phyloP scores from a whole-genome alignment of 176 grass and related monocot species.

The Elaeis guineensis region DNA sequence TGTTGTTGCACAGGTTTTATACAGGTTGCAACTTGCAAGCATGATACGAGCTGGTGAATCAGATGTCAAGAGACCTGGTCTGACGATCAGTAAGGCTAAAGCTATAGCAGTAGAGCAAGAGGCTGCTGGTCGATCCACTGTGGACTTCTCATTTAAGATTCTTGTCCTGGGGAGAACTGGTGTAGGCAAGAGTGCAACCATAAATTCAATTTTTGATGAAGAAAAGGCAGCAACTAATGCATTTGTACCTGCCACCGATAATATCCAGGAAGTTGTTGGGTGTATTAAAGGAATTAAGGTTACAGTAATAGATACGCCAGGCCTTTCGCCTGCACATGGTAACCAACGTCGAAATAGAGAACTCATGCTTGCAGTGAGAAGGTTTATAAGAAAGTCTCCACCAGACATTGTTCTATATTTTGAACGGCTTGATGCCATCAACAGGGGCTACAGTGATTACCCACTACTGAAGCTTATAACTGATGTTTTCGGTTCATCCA shows the following conservation, averaged over 20 bases:
- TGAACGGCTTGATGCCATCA: slow-evolving; percentile 63
- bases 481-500: slow-evolving; percentile 72
- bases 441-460: slow-evolving; percentile 49
- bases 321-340: slow-evolving; percentile 43
- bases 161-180: slow-evolving; percentile 69
- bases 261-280: slow-evolving; percentile 49
- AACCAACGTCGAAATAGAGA: slow-evolving; percentile 52
- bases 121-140: slow-evolving; percentile 24
- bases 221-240: slow-evolving; percentile 37
- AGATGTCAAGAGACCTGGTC: slow-evolving; percentile 40
- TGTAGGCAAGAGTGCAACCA: slow-evolving; percentile 63
- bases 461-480: slow-evolving; percentile 79
- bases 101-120: slow-evolving; percentile 51
- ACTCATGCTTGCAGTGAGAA: slow-evolving; percentile 60
- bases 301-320: slow-evolving; percentile 84
- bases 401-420: slow-evolving; percentile 78
- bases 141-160: slow-evolving; percentile 52
- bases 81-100: slow-evolving; percentile 47
- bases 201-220: slow-evolving; percentile 66
- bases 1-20: slow-evolving; percentile 61
- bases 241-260: slow-evolving; percentile 37
- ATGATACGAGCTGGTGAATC: slow-evolving; percentile 63
- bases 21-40: slow-evolving; percentile 65
- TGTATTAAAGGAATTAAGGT: slow-evolving; percentile 73
- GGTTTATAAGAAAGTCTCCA: slow-evolving; percentile 58